Evolutionary conservation across 2,329 filamentous ascomycete genomes (phyloP).

Genomic region (Cordyceps farinosa): DNA sequence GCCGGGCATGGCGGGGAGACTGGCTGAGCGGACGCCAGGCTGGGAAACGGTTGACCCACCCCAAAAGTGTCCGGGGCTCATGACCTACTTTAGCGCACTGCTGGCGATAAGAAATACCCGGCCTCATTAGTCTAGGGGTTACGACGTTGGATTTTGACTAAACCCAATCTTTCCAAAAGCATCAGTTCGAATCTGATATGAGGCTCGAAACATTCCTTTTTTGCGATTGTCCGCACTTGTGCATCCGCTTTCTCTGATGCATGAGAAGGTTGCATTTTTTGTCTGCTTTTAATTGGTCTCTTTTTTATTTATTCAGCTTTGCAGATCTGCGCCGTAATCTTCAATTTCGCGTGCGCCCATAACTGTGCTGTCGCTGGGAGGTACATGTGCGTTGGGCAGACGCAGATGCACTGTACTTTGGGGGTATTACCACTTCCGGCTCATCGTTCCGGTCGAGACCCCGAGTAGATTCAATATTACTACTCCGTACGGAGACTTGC

Average conservation of each 20-base stretch:
- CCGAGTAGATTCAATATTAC: no score
- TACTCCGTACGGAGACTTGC: no score
- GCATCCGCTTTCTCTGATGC: not conserved
- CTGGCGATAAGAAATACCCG: not conserved
- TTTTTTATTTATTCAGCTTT: no score
- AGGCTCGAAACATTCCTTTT: conserved; percentile 16
- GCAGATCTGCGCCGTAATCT: no score
- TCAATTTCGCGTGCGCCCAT: no score
- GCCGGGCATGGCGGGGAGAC: no score
- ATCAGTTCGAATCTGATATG: conserved; percentile 26
- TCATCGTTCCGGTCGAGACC: not conserved
- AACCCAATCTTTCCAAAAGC: conserved; percentile 21
- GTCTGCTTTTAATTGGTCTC: no score
- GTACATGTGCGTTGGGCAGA: no score
- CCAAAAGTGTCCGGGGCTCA: not conserved
- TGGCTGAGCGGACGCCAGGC: no score
- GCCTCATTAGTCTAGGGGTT: conserved; percentile 26
- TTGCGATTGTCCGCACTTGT: not conserved
- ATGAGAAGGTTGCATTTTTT: not conserved
- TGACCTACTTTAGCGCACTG: not conserved
- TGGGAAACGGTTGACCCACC: not conserved
- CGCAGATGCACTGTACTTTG: no score
- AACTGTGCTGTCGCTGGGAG: no score
- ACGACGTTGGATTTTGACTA: conserved; percentile 25
- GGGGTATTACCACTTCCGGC: no score